Conservation (phyloP, 129 eudicot species). For the Dittrichia graveolens region DNA sequence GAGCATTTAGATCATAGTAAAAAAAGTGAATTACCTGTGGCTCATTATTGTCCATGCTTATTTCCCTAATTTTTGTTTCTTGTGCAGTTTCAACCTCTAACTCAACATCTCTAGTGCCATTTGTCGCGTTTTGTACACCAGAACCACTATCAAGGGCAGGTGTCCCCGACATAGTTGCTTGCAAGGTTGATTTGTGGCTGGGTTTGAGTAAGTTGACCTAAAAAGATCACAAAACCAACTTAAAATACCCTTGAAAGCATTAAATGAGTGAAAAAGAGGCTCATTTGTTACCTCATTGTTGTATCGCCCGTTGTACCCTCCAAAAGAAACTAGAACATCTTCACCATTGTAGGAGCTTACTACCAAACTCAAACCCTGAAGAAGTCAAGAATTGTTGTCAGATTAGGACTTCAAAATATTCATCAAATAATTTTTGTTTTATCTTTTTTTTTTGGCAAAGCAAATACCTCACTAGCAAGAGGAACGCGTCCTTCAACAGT, state of each 20-base stretch:
- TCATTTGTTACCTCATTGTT: constrained; percentile 74
- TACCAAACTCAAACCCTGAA: constrained; percentile 94
- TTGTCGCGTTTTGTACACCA: constrained; percentile 81
- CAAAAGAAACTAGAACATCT: constrained; percentile 91
- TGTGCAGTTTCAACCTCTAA: constrained; percentile 77
- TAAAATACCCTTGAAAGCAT: constrained; percentile 16
- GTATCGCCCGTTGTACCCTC: constrained; percentile 97
- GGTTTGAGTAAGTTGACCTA: constrained; percentile 94
- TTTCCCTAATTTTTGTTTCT: constrained; percentile 90
- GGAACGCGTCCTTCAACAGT: constrained; percentile 89
- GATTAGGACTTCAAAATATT: not conserved
- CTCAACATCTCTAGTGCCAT: constrained; percentile 76
- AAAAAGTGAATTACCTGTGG: constrained; percentile 45
- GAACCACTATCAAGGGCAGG: constrained; percentile 85
- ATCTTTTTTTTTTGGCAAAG: not conserved
- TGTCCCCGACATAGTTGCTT: constrained; percentile 68
- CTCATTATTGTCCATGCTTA: constrained; percentile 69
- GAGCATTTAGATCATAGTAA: constrained; percentile 1
- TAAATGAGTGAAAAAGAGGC: not conserved
- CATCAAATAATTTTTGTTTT: too few species aligned
- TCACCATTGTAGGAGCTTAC: constrained; percentile 80
- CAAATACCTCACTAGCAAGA: constrained; percentile 92
- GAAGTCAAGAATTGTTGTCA: constrained; percentile 5
- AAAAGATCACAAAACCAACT: constrained; percentile 21
- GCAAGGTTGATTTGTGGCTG: constrained; percentile 87